Conservation (phyloP, 1,284 basidiomycete genomes). For the Ceratobasidium sp. region DNA sequence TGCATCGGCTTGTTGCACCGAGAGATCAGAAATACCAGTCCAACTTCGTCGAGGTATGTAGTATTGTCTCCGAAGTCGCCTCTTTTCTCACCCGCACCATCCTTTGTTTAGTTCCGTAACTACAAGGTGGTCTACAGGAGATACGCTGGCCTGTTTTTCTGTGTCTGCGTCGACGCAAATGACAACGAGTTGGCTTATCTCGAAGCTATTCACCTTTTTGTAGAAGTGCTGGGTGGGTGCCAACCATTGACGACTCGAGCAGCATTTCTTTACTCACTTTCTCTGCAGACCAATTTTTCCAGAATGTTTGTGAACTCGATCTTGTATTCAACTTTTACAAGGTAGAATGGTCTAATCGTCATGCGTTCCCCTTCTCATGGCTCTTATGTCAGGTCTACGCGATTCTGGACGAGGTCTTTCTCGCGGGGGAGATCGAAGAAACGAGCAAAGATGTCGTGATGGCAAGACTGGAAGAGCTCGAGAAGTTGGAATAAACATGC, state of each 20-base stretch:
- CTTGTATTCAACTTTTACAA: slow-evolving; percentile 99
- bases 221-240: slow-evolving; percentile 90
- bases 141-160: slow-evolving; percentile 98
- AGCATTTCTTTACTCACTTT: not conserved
- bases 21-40: slow-evolving; percentile 98
- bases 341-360: slow-evolving; percentile 53
- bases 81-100: not conserved
- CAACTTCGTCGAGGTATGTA: slow-evolving; percentile 94
- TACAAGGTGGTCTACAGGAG: slow-evolving; percentile 95
- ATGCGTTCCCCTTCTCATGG: not conserved
- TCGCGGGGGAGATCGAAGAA: slow-evolving; percentile 99
- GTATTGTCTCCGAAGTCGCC: not conserved
- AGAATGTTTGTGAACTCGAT: slow-evolving; percentile 96
- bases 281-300: slow-evolving; percentile 90
- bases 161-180: slow-evolving; percentile 95
- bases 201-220: slow-evolving; percentile 97
- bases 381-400: slow-evolving; percentile 78
- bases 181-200: slow-evolving; percentile 98
- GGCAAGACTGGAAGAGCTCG: slow-evolving; percentile 85
- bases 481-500: slow-evolving; percentile 76
- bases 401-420: slow-evolving; percentile 96
- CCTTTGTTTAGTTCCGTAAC: slow-evolving; percentile 78
- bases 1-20: slow-evolving; percentile 94
- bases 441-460: slow-evolving; percentile 96
- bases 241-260: not conserved